Evolutionary conservation across 441 rosid species (phyloP).

Genomic region (Erodium trifolium): DNA sequence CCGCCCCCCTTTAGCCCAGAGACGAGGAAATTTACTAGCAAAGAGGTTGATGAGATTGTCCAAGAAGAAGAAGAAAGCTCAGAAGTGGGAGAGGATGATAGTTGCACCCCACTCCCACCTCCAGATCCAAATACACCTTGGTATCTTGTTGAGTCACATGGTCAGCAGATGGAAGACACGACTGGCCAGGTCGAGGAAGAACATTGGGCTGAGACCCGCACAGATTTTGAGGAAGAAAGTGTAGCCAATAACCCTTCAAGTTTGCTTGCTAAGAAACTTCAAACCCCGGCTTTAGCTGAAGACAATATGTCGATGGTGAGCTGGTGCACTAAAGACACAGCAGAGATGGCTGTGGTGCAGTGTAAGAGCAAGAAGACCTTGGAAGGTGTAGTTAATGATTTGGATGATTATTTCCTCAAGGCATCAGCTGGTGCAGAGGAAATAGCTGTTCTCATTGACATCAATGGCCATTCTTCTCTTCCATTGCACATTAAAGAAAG

Average conservation of each 20-base stretch:
- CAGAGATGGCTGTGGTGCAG: slow-evolving; percentile 28
- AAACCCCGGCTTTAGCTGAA: slow-evolving; percentile 36
- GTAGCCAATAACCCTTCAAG: slow-evolving; percentile 22
- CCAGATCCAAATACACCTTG: slow-evolving; percentile 29
- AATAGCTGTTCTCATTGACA: slow-evolving; percentile 63
- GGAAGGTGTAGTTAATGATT: slow-evolving; percentile 57
- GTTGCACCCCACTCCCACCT: slow-evolving; percentile 34
- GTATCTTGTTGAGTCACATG: no score
- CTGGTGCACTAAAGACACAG: slow-evolving; percentile 41
- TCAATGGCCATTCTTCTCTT: slow-evolving; percentile 40
- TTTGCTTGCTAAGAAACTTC: slow-evolving; percentile 32
- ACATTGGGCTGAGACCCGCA: slow-evolving; percentile 59
- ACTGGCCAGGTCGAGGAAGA: slow-evolving; percentile 50
- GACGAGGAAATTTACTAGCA: slow-evolving; percentile 21
- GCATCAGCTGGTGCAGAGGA: slow-evolving; percentile 71
- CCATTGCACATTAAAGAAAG: slow-evolving; percentile 46
- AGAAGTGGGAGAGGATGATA: slow-evolving; percentile 25
- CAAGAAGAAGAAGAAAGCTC: no score
- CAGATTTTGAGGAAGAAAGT: slow-evolving; percentile 49
- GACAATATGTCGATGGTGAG: slow-evolving; percentile 53
- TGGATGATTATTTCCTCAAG: slow-evolving; percentile 84
- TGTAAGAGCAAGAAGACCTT: slow-evolving; percentile 54
- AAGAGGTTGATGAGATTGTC: no score
- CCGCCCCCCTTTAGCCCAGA: slow-evolving; percentile 63
- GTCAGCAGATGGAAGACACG: slow-evolving; percentile 21